phyloP scores from a whole-genome alignment of 1,284 basidiomycete species.

The Cystobasidiaceae sp. region DNA sequence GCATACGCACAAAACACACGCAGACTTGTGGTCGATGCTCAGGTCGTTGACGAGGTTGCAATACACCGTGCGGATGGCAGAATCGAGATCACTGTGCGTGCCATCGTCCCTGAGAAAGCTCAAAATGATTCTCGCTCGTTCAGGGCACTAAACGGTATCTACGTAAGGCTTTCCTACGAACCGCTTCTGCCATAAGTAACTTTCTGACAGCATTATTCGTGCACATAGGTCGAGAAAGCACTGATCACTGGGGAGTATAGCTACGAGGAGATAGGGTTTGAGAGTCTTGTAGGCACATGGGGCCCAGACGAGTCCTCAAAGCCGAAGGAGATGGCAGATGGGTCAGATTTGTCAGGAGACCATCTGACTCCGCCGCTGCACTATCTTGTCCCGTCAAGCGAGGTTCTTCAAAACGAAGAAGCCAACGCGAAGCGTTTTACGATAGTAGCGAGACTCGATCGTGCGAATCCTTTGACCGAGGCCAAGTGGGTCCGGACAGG shows the following conservation, averaged over 20 bases:
- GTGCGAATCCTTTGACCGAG: constrained; percentile 78
- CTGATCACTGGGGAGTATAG: background rate
- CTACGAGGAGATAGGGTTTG: background rate
- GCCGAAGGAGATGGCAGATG: background rate
- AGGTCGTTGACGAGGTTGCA: constrained; percentile 71
- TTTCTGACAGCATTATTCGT: background rate
- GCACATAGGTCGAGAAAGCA: constrained; percentile 1
- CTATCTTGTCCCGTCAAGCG: constrained; percentile 31
- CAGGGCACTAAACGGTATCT: constrained; percentile 43
- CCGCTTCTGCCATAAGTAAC: constrained; percentile 62
- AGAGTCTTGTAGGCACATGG: background rate
- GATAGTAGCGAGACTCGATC: constrained; percentile 64
- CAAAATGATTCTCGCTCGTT: constrained; percentile 52
- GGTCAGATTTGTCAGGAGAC: constrained; percentile 23
- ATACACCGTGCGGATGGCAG: constrained; percentile 75
- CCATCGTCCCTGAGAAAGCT: constrained; percentile 48
- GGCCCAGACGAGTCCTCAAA: background rate
- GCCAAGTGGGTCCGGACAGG: constrained; percentile 94
- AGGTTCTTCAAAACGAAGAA: background rate
- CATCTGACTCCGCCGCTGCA: constrained; percentile 41
- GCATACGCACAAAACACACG: constrained; percentile 83
- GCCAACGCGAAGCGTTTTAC: constrained; percentile 38
- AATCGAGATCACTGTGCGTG: constrained; percentile 73
- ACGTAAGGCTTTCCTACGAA: constrained; percentile 55
- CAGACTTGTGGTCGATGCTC: constrained; percentile 80